Percentiles rank a stretch among this genome's conserved stretches.
phyloP scores from a whole-genome alignment of 306 rosid species.

The Arachis hypogaea region DNA sequence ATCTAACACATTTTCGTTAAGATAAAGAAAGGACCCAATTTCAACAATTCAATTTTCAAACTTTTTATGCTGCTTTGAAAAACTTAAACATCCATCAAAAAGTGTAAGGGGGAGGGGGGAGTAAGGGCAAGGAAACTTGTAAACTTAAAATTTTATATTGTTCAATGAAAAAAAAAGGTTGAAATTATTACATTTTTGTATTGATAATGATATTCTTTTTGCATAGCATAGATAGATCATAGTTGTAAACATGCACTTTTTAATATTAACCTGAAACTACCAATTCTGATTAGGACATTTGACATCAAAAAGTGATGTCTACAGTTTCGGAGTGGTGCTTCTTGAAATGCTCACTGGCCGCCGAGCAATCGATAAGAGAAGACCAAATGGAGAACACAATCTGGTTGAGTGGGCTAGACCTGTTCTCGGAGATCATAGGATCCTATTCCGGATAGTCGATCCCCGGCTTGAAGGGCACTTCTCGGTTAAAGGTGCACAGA shows the following conservation, averaged over 20 bases:
- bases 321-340: conserved; percentile 94
- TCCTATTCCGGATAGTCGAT: conserved; percentile 76
- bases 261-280: conserved; percentile 29
- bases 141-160: conserved; percentile 10
- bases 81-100: background rate
- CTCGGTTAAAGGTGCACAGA: conserved; percentile 84
- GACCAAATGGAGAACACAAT: conserved; percentile 96
- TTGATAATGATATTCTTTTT: background rate
- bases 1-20: background rate
- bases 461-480: conserved; percentile 96
- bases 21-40: background rate
- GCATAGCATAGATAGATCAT: no score
- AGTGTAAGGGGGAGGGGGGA: background rate
- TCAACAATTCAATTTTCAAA: background rate
- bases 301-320: conserved; percentile 92
- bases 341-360: conserved; percentile 95
- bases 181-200: conserved; percentile 3
- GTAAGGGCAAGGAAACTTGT: background rate
- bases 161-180: conserved; percentile 15
- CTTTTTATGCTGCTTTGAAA: background rate
- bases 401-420: conserved; percentile 94
- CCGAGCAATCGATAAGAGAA: conserved; percentile 82
- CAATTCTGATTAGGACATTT: conserved; percentile 69
- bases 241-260: background rate
- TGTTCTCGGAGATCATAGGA: conserved; percentile 71